These are phyloP conservation scores for Backusella liffmaniae DNA, from an alignment of 192 early-diverging fungal genomes.

Conservation along the genomic window DNA sequence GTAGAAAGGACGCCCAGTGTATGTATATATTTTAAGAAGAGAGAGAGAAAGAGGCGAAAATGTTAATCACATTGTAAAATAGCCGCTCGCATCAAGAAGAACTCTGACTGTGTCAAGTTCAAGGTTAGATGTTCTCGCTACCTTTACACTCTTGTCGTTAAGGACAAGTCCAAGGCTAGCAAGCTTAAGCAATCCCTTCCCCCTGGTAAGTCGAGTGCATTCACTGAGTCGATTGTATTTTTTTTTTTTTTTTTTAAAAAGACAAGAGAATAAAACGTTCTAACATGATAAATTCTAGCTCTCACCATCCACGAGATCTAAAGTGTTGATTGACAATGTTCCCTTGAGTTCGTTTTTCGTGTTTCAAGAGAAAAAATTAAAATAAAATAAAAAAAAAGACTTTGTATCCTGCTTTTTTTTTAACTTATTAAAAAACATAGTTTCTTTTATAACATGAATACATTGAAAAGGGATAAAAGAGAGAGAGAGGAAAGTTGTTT, in stretches of 20 bases:
- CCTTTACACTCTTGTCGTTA: conserved; percentile 97
- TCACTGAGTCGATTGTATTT: background rate
- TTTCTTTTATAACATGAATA: background rate
- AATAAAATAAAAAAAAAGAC: background rate
- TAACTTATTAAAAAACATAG: too few relatives aligned
- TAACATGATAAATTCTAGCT: conserved; percentile 15
- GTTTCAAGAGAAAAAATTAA: background rate
- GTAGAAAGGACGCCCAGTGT: conserved; percentile 94
- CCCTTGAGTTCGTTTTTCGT: background rate
- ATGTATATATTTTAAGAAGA: conserved; percentile 5
- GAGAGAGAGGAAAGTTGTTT: background rate
- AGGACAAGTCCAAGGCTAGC: conserved; percentile 91
- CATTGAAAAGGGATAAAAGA: background rate
- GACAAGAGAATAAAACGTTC: background rate
- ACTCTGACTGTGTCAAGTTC: conserved; percentile 92
- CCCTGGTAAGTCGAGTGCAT: conserved; percentile 60
- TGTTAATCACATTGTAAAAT: background rate
- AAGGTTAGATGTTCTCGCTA: conserved; percentile 99
- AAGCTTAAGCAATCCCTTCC: conserved; percentile 97
- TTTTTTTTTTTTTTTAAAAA: background rate
- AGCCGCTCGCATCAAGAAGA: conserved; percentile 96
- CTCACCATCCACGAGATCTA: conserved; percentile 39
- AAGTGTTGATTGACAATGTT: conserved; percentile 6
- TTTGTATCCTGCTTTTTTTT: background rate
- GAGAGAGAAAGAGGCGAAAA: background rate